A percentile compares a stretch with the other conserved stretches of the same genome.
Evolutionary conservation across 352 stramenopile species (phyloP).

Genomic region (Vaucheria bursata): DNA sequence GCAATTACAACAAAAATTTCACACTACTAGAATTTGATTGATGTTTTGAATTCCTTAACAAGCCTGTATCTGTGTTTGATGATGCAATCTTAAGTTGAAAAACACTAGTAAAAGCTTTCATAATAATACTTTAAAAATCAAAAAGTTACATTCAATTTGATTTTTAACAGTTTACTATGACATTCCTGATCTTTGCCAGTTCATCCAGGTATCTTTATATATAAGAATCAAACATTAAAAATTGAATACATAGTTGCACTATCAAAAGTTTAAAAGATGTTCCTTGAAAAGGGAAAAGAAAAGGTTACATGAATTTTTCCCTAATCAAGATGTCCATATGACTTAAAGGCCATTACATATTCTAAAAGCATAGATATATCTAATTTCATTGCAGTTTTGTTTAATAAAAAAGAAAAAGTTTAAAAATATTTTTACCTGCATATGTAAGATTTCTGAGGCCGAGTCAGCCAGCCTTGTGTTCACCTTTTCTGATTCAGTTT

Average conservation of each 20-base stretch:
- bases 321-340: neutral
- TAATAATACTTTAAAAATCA: too few relatives aligned
- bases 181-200: too few relatives aligned
- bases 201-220: too few relatives aligned
- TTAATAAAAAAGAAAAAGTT: neutral
- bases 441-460: slow-evolving; percentile 18
- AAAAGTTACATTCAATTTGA: too few relatives aligned
- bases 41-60: too few relatives aligned
- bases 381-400: neutral
- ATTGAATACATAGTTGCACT: neutral
- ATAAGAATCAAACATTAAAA: too few relatives aligned
- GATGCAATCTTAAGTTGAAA: too few relatives aligned
- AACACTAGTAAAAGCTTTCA: too few relatives aligned
- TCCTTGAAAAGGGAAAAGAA: neutral
- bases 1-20: too few relatives aligned
- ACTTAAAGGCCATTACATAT: neutral
- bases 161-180: too few relatives aligned
- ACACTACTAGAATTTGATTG: too few relatives aligned
- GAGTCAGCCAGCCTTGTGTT: slow-evolving; percentile 10
- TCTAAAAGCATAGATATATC: neutral
- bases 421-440: slow-evolving; percentile 6
- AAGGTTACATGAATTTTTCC: neutral
- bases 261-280: neutral
- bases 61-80: too few relatives aligned
- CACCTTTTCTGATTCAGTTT: slow-evolving; percentile 26